These are phyloP conservation scores for Sclerotinia subarctica DNA, from an alignment of 2,329 filamentous ascomycete genomes.

Conservation along the genomic window DNA sequence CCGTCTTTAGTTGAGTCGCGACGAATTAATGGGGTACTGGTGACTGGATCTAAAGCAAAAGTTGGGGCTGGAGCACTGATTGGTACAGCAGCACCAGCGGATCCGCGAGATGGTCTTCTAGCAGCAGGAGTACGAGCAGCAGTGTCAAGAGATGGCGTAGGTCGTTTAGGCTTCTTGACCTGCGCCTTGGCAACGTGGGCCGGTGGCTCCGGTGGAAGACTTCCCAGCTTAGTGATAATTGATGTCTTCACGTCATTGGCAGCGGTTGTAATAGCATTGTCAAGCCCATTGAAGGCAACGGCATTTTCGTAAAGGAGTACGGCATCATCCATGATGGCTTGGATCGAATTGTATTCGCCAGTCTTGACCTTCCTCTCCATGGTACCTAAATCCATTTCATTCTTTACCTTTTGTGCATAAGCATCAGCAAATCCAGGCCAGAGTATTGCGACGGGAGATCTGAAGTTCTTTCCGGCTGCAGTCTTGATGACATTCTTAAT, in stretches of 20 bases:
- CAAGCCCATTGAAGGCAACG: constrained; percentile 74
- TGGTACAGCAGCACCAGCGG: constrained; percentile 36
- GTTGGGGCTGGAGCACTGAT: constrained; percentile 46
- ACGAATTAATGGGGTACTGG: constrained; percentile 74
- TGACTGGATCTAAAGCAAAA: constrained; percentile 72
- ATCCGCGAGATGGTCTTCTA: constrained; percentile 40
- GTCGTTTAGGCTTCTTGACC: constrained; percentile 59
- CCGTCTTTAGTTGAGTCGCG: constrained; percentile 77
- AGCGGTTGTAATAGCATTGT: constrained; percentile 65
- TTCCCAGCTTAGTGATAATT: constrained; percentile 53
- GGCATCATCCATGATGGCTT: constrained; percentile 71
- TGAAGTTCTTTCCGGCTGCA: constrained; percentile 73
- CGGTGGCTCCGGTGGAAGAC: constrained; percentile 45
- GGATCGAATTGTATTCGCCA: constrained; percentile 61
- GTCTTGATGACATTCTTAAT: constrained; percentile 81
- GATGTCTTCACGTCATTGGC: constrained; percentile 57
- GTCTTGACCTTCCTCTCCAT: constrained; percentile 79
- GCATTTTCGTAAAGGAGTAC: constrained; percentile 77
- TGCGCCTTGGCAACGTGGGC: constrained; percentile 46
- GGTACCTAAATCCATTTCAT: constrained; percentile 79
- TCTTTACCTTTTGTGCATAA: constrained; percentile 63
- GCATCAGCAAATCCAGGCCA: constrained; percentile 75
- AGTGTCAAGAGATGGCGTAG: constrained; percentile 45
- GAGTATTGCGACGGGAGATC: constrained; percentile 71
- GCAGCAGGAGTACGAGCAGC: constrained; percentile 38